Base-by-base conservation (phyloP, 106 monocot genomes). In the Dendrobium catenatum region DNA sequence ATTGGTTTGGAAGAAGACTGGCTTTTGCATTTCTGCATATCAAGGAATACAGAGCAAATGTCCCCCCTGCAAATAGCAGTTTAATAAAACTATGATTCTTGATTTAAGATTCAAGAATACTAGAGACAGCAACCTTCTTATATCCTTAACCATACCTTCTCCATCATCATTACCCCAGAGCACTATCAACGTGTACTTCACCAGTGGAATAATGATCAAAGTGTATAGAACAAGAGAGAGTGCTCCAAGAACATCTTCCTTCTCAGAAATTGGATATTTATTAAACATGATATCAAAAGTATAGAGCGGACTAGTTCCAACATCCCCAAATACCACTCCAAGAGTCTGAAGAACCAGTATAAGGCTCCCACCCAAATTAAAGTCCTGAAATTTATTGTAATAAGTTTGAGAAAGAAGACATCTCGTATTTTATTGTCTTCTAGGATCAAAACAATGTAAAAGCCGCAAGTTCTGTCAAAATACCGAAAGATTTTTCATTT, bases 1-100 rank as follows among this genome's bases (percentile, higher is more conserved):
- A 72, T 73, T 98, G 98, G 77, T 99, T 95, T 58, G 95, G 98
- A 22, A 99, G 87, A 81, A 99, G 93, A 68, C 93, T 93, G 9
- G 86, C 98, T 81, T 93, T 95, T 70, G 95, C 91, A 87, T 99
- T 83, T 84, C 98, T 91, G 86, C 98, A 99, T 76, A 99, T 99
- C 85, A 99, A 84, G 41, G 98, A 99, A 82, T 99, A 99, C 42
- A 99, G 86, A 81, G 98, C 98, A 90, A 99, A 99, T 24, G 91
- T 95, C 4, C 95, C 98, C 31, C 97, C 97, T 97, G 82, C 22
- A 87, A 81, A 73, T 5, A 77, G 41, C 4, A 68, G 58, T 43
- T 73, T 6, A 81, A 42, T n/a, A 42, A 79, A 68, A 16, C 51
- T 42, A 17, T 31, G 9, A 61, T 40, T 64, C 61, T 19, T 58